These are phyloP conservation scores for Scalesia atractyloides DNA, from an alignment of 129 eudicot species.

Conservation along the genomic window DNA sequence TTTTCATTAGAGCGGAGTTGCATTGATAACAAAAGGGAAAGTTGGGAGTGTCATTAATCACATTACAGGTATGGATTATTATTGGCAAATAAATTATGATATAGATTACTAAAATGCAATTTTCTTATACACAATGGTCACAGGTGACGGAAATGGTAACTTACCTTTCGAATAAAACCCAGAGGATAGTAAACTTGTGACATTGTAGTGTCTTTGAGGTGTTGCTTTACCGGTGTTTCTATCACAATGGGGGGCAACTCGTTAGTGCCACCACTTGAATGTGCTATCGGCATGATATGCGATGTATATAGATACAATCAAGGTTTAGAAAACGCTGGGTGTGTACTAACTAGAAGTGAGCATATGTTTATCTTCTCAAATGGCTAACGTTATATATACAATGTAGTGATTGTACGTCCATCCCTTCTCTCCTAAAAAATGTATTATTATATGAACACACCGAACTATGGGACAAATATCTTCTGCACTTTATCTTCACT, in stretches of 20 bases:
- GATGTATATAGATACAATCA: background rate
- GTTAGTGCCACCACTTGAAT: background rate
- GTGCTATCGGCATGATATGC: conserved; percentile 3
- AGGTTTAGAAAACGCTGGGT: background rate
- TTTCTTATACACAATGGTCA: too few relatives aligned
- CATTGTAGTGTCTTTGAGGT: background rate
- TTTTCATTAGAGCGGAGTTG: too few relatives aligned
- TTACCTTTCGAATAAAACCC: conserved; percentile 22
- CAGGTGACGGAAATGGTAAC: background rate
- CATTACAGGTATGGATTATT: too few relatives aligned
- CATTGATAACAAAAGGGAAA: too few relatives aligned
- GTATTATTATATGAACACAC: background rate
- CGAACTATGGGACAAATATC: background rate
- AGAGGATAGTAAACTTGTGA: conserved; percentile 14
- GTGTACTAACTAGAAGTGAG: conserved; percentile 8
- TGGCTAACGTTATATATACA: background rate
- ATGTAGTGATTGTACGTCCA: background rate
- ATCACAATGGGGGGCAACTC: conserved; percentile 3
- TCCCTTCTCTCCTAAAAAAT: background rate
- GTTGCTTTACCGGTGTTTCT: conserved; percentile 16
- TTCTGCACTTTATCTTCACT: conserved; percentile 4
- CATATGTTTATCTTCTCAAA: background rate
- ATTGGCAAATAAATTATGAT: background rate
- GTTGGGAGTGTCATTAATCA: too few relatives aligned
- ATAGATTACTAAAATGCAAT: too few relatives aligned